phyloP scores from a whole-genome alignment of 345 rosid species.

The Cardamine chenopodiifolia region DNA sequence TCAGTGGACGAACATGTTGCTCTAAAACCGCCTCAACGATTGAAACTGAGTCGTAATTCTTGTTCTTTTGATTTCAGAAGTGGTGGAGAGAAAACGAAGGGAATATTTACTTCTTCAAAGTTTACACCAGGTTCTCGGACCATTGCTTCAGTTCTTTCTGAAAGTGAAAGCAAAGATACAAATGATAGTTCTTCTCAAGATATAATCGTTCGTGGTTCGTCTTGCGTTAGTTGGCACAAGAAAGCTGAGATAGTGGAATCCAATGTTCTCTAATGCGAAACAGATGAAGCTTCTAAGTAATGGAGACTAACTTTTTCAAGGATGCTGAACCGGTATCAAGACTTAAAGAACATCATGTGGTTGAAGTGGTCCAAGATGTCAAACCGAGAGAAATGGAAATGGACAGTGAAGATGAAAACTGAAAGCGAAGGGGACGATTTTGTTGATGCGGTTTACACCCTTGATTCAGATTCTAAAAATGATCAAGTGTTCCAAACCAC shows the following conservation, averaged over 20 bases:
- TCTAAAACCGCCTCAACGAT: constrained; percentile 34
- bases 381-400: constrained; percentile 23
- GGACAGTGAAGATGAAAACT: constrained; percentile 52
- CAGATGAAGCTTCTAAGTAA: constrained; percentile 38
- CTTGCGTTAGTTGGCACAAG: constrained; percentile 71
- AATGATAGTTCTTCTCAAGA: constrained; percentile 53
- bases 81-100: constrained; percentile 56
- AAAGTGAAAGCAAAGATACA: constrained; percentile 44
- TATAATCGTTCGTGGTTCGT: constrained; percentile 45
- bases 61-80: constrained; percentile 64
- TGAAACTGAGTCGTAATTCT: constrained; percentile 31
- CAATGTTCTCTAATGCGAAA: constrained; percentile 34
- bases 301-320: constrained; percentile 7
- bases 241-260: constrained; percentile 68
- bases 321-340: constrained; percentile 34
- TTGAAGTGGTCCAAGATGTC: constrained; percentile 62
- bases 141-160: constrained; percentile 53
- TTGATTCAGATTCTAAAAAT: constrained; percentile 71
- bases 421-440: constrained; percentile 81
- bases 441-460: constrained; percentile 89
- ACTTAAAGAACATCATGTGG: constrained; percentile 46
- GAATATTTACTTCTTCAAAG: constrained; percentile 47
- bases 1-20: constrained; percentile 35
- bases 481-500: constrained; percentile 39
- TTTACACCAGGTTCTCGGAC: constrained; percentile 42